Evolutionary conservation across 306 rosid genomes (phyloP).

Genomic region (Arachis stenosperma): DNA sequence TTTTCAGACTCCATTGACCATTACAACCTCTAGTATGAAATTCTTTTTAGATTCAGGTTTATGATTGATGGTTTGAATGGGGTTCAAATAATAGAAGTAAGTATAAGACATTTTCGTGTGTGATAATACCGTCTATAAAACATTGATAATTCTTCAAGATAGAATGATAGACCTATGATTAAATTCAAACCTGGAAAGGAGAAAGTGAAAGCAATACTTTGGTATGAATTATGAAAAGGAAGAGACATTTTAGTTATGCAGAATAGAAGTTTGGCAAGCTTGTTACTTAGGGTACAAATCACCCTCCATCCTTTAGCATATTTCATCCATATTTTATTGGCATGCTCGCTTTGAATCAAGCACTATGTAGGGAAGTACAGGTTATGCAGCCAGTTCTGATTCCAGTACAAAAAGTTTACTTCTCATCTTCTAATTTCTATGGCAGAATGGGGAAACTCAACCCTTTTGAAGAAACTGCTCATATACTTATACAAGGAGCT

Average conservation of each 20-base stretch:
- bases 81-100: constrained; percentile 15
- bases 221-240: background rate
- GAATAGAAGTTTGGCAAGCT: background rate
- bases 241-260: background rate
- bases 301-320: too few species aligned
- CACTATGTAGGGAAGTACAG: background rate
- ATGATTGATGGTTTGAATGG: background rate
- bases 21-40: constrained; percentile 17
- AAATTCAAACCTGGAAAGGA: constrained; percentile 9
- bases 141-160: background rate
- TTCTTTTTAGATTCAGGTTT: background rate
- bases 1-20: constrained; percentile 20
- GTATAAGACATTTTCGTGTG: background rate
- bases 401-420: background rate
- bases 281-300: background rate
- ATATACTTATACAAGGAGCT: background rate
- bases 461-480: background rate
- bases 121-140: background rate
- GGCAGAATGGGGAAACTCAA: too few species aligned
- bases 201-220: background rate
- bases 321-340: background rate
- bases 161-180: background rate
- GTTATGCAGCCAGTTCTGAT: too few species aligned
- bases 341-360: background rate
- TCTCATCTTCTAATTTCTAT: background rate